phyloP scores from a whole-genome alignment of 306 rosid species.

The Citrullus mucosospermus region DNA sequence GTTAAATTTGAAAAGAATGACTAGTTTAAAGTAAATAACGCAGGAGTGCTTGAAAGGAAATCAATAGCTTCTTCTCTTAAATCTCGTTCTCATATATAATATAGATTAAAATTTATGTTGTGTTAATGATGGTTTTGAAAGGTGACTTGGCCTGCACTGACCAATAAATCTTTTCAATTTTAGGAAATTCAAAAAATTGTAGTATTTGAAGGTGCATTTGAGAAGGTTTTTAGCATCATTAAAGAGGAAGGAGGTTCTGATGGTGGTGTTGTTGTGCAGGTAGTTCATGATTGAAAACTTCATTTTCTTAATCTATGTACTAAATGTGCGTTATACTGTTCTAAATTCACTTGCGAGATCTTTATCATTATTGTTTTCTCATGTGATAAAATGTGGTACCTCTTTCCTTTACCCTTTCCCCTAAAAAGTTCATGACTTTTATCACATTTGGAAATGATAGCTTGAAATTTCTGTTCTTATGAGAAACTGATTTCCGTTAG shows the following conservation, averaged over 20 bases:
- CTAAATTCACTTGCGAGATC: neutral
- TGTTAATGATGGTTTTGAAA: neutral
- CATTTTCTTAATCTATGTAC: neutral
- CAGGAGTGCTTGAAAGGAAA: neutral
- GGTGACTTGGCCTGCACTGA: neutral
- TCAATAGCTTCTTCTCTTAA: neutral
- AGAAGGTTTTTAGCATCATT: slow-evolving; percentile 82
- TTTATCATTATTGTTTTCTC: neutral
- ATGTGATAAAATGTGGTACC: neutral
- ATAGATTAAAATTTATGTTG: neutral
- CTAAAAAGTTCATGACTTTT: neutral
- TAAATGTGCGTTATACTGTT: slow-evolving; percentile 3
- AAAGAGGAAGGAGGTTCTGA: slow-evolving; percentile 92
- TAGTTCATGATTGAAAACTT: slow-evolving; percentile 17
- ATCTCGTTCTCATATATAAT: neutral
- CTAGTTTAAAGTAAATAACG: neutral
- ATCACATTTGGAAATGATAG: neutral
- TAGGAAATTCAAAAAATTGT: slow-evolving; percentile 97
- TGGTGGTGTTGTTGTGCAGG: slow-evolving; percentile 99
- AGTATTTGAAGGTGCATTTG: slow-evolving; percentile 95
- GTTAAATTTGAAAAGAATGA: neutral
- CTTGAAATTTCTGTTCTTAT: neutral
- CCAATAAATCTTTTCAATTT: slow-evolving; percentile 8
- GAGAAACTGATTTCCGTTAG: neutral
- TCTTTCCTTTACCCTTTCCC: neutral